A percentile compares a stretch with the other conserved stretches of the same genome.
Conservation (phyloP, 2,329 filamentous ascomycete genomes). For the Fusarium sp. region DNA sequence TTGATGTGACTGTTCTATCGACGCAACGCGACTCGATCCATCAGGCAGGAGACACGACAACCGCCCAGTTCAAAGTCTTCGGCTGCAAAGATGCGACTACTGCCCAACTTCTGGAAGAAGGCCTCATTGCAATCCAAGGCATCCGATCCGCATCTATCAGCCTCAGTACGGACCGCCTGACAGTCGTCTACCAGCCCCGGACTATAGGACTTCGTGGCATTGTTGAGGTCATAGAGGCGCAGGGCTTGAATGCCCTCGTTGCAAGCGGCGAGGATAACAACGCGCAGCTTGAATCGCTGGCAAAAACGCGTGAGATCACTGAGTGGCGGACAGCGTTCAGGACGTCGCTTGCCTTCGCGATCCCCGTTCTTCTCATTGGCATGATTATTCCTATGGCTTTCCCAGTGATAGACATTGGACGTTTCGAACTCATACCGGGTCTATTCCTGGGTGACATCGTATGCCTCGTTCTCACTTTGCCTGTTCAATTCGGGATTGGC, state of each 20-base stretch:
- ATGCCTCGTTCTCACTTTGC: conserved; percentile 85
- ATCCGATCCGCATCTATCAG: conserved; percentile 79
- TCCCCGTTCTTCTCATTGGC: conserved; percentile 91
- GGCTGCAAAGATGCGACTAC: not conserved
- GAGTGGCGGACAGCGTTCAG: conserved; percentile 89
- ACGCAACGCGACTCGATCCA: conserved; percentile 66
- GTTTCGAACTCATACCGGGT: conserved; percentile 72
- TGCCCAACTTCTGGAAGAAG: conserved; percentile 71
- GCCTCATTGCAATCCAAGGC: conserved; percentile 72
- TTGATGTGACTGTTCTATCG: conserved; percentile 77
- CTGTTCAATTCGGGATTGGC: conserved; percentile 96
- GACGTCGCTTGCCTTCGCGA: conserved; percentile 80
- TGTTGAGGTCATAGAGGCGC: conserved; percentile 83
- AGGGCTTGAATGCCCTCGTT: conserved; percentile 88
- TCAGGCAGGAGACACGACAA: conserved; percentile 65
- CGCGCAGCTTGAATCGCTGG: conserved; percentile 92
- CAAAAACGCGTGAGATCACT: conserved; percentile 95
- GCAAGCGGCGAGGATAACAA: conserved; percentile 95
- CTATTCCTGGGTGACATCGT: conserved; percentile 89
- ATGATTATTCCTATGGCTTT: conserved; percentile 94
- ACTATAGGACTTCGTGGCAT: conserved; percentile 82
- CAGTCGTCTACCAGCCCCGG: conserved; percentile 76
- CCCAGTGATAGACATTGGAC: conserved; percentile 80
- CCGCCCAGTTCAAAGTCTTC: conserved; percentile 64
- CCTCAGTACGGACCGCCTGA: conserved; percentile 76